These are phyloP conservation scores for Solanum chmielewskii DNA, from an alignment of 257 asterid species.

Conservation along the genomic window DNA sequence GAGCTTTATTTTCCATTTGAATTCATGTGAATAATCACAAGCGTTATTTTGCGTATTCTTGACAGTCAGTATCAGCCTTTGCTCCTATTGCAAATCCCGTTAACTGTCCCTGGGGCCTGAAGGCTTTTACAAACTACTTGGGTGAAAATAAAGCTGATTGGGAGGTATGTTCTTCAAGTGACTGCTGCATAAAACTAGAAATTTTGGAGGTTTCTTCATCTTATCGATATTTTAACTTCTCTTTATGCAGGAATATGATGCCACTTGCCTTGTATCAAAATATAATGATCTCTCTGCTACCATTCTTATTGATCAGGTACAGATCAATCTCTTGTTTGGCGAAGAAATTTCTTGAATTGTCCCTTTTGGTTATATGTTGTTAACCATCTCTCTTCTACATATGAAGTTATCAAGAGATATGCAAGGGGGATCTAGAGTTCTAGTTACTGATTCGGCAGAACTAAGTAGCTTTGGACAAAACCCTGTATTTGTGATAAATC, in stretches of 20 bases:
- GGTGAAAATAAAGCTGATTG: slow-evolving; percentile 73
- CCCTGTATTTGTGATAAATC: background rate
- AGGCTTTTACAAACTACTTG: slow-evolving; percentile 87
- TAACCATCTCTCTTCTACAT: background rate
- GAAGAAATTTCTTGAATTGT: background rate
- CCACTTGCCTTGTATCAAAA: slow-evolving; percentile 64
- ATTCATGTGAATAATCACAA: background rate
- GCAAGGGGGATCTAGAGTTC: background rate
- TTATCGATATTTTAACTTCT: background rate
- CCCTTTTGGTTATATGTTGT: background rate
- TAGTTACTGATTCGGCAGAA: background rate
- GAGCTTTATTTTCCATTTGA: background rate
- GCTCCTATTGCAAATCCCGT: slow-evolving; percentile 76
- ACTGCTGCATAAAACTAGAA: background rate
- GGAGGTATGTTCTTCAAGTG: slow-evolving; percentile 59
- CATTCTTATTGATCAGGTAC: slow-evolving; percentile 94
- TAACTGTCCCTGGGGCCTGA: slow-evolving; percentile 95
- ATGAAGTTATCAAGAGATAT: background rate
- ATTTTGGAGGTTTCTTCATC: background rate
- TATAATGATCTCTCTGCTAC: slow-evolving; percentile 53
- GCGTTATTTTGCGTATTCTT: background rate
- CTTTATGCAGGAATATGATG: slow-evolving; percentile 78
- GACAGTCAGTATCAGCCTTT: slow-evolving; percentile 90
- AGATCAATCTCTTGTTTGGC: background rate
- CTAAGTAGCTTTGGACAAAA: background rate